phyloP scores from a whole-genome alignment of 768 basidiomycete species.

The Boletus insuetus region DNA sequence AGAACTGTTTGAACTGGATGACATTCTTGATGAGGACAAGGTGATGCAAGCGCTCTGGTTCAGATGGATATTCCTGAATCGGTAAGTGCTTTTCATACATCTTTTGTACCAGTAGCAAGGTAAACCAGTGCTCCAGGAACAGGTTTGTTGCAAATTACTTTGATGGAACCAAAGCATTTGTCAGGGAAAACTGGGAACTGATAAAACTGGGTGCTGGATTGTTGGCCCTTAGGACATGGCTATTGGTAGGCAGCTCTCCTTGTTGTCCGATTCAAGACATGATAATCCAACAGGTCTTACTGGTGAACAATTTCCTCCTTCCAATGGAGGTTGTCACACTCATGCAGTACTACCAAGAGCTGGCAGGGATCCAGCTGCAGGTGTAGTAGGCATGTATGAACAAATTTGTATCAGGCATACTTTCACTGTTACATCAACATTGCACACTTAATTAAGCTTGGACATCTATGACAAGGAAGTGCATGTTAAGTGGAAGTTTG shows the following conservation, averaged over 20 bases:
- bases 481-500: no score
- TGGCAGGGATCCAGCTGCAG: slow-evolving; percentile 46
- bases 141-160: slow-evolving; percentile 55
- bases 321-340: slow-evolving; percentile 47
- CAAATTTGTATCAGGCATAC: no score
- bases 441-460: no score
- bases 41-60: slow-evolving; percentile 78
- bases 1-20: slow-evolving; percentile 69
- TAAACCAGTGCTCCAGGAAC: slow-evolving; percentile 35
- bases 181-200: slow-evolving; percentile 60
- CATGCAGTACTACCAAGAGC: slow-evolving; percentile 52
- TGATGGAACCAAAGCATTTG: slow-evolving; percentile 51
- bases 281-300: slow-evolving; percentile 43
- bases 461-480: no score
- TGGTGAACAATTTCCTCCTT: slow-evolving; percentile 53
- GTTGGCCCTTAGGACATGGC: slow-evolving; percentile 57
- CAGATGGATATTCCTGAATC: slow-evolving; percentile 66
- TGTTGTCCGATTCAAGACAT: background rate
- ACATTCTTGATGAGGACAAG: slow-evolving; percentile 72
- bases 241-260: slow-evolving; percentile 44
- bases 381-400: slow-evolving; percentile 6
- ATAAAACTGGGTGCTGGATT: slow-evolving; percentile 71
- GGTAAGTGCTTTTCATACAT: slow-evolving; percentile 36
- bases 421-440: no score
- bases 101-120: background rate